Evolutionary conservation across 1,139 yeast genomes (phyloP).

Genomic region (Yamadazyma diddensiae): DNA sequence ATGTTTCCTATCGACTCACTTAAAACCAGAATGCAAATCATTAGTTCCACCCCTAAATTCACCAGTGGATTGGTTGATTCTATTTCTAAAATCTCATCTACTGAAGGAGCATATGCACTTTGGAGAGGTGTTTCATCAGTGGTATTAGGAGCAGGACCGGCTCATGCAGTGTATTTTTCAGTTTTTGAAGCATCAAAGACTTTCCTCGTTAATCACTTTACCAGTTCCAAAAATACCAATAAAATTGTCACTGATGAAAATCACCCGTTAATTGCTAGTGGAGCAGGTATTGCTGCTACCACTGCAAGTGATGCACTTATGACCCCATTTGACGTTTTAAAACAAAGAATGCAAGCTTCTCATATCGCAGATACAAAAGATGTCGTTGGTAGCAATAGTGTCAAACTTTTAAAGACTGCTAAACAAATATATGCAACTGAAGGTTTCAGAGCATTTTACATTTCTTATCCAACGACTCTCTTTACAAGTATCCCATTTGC

Average conservation of each 20-base stretch:
- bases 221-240: constrained; percentile 25
- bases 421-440: constrained; percentile 61
- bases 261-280: constrained; percentile 78
- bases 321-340: constrained; percentile 97
- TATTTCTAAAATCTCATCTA: constrained; percentile 70
- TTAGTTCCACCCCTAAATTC: constrained; percentile 37
- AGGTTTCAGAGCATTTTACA: constrained; percentile 81
- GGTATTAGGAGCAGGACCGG: constrained; percentile 98
- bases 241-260: constrained; percentile 58
- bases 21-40: constrained; percentile 92
- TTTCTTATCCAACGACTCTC: constrained; percentile 93
- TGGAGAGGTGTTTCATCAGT: constrained; percentile 97
- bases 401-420: constrained; percentile 37
- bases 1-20: constrained; percentile 96
- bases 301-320: constrained; percentile 90
- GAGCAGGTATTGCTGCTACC: constrained; percentile 94
- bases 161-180: constrained; percentile 97
- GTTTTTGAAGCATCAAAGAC: constrained; percentile 88
- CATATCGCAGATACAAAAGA: constrained; percentile 11
- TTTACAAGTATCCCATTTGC: constrained; percentile 95
- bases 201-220: constrained; percentile 40
- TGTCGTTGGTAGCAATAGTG: constrained; percentile 15
- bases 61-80: constrained; percentile 50
- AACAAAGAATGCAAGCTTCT: constrained; percentile 60
- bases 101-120: constrained; percentile 87